Percentiles rank a stretch among this genome's conserved stretches.
phyloP scores from a whole-genome alignment of 2,329 filamentous ascomycete genomes.

The Monosporascus sp. region DNA sequence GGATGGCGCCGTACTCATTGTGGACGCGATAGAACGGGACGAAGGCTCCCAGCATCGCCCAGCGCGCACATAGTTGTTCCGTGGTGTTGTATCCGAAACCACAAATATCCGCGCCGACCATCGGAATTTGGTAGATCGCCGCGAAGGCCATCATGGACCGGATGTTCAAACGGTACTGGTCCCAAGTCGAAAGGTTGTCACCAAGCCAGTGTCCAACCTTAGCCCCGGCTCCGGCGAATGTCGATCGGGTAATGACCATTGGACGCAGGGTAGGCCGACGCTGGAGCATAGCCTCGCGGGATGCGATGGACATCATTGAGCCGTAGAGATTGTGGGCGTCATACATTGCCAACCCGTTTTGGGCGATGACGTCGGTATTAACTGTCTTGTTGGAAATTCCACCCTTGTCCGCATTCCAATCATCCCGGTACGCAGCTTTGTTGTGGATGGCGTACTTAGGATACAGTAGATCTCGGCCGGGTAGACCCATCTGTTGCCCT shows the following conservation, averaged over 20 bases:
- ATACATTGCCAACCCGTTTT: constrained; percentile 62
- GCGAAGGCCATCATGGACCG: constrained; percentile 55
- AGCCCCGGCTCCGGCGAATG: constrained; percentile 65
- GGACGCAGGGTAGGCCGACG: constrained; percentile 61
- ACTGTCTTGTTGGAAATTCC: constrained; percentile 54
- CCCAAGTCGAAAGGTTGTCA: constrained; percentile 53
- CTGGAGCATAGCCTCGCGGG: constrained; percentile 58
- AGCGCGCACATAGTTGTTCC: constrained; percentile 67
- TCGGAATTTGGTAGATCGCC: constrained; percentile 61
- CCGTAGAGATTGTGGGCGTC: constrained; percentile 77
- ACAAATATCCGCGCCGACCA: constrained; percentile 70
- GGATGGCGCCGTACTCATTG: constrained; percentile 44
- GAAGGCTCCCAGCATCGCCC: constrained; percentile 69
- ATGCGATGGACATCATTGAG: constrained; percentile 65
- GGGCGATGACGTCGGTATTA: constrained; percentile 61
- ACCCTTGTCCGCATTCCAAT: constrained; percentile 37
- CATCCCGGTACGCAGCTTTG: constrained; percentile 41
- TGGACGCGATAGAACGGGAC: constrained; percentile 73
- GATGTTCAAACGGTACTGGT: constrained; percentile 54
- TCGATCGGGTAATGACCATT: constrained; percentile 69
- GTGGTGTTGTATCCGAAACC: constrained; percentile 65
- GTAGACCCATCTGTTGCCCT: constrained; percentile 49
- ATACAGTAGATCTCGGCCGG: constrained; percentile 56
- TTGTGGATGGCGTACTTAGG: constrained; percentile 64
- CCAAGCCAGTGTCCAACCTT: constrained; percentile 59